Base-by-base conservation (phyloP, 2,329 filamentous ascomycete genomes). In the Capronia epimyces region DNA sequence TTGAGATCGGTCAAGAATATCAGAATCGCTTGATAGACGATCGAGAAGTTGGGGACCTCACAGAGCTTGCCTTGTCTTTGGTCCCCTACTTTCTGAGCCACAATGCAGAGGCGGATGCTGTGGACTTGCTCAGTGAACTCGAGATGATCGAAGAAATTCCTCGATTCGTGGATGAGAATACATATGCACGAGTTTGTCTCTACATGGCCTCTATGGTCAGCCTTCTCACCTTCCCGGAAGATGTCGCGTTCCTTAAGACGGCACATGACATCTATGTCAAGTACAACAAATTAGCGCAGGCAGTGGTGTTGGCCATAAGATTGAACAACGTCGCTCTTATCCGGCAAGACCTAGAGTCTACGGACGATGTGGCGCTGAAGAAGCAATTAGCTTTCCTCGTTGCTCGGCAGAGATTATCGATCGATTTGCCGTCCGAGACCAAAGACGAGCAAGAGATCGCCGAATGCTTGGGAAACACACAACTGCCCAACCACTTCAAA, bases 151-250 rank as follows among this genome's bases (percentile, higher is more conserved):
- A 96, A 65, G 76, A 90, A 65, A 86, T 98, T 40, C 83, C 88
- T 50, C 80, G 89, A 60, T 94, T 90, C 63, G 79, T 98, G 46
- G 93, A 98, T 68, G 86, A 94, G 68, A 85, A 97, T 71, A 97
- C 90, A 21, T 98, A 95, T 68, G 77, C 86, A 46, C 79, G 93
- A 65, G 93, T 96, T 49, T 97, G 93, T 67, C 74, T 98, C 61
- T 98, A 98, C 74, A 95, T 98, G 85, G 89, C 95, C 63, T 95
- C 89, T 75, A 97, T 97, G 87, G 93, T 98, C 61, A 95, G 93
- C 66, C 81, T 98, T 16, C 82, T 98, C 68, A 96, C 93, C 47
- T 97, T 95, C 66, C 93, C 93, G 37, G 93, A 98, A 71, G 96
- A 98, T 70, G 88, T 96, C 66, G 84, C 87, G 63, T 97, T 98